Base-by-base conservation (phyloP, 768 basidiomycete species). In the Psilocybe cyanescens region DNA sequence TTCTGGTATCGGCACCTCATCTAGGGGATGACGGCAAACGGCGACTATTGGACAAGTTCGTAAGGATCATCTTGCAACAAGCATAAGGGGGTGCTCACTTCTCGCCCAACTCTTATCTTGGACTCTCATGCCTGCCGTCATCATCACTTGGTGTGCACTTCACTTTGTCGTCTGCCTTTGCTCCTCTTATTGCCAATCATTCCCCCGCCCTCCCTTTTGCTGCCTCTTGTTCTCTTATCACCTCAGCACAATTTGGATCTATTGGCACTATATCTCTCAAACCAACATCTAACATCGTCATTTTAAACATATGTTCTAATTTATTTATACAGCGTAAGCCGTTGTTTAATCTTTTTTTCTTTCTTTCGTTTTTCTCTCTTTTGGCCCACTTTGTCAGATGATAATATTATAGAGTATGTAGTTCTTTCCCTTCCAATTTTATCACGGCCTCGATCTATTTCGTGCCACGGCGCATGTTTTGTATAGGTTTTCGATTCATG, bases 1-100 rank as follows among this genome's bases (percentile, higher is more conserved):
- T 93, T 39, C 78, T 93, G 56, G 77, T 77, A 52, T 75, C 76
- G 47, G 77, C 86, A 4, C 78, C 79, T 24, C 74, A 75, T 60
- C 72, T 89, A 55, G 71, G 70, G 61, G 75, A 77, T 45, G 81
- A 83, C 55, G 81, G 74, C 61, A 85, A 83, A 65, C 79, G 76
- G 62, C 75, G 73, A 19, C 78, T 92, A 54, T 72, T 91, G 72
- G 84, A 86, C 61, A 80, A 81, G 60, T 87, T 92, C 66, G 74
- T 84, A 51, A 77, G 80, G 53, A 83, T 91, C 60, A 86, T 90
- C 60, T 71, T 86, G 39, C 81, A 82, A 60, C 79, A 80, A 63
- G 79, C 79, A 57, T 84, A 69, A 72, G 16, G 17, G 29, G 19
- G 3, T 30, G 14, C n/a, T 16, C 7, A 0, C 16, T 33, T 33